Base-by-base conservation (phyloP, 352 stramenopile species). In the Globisporangium spiculum region DNA sequence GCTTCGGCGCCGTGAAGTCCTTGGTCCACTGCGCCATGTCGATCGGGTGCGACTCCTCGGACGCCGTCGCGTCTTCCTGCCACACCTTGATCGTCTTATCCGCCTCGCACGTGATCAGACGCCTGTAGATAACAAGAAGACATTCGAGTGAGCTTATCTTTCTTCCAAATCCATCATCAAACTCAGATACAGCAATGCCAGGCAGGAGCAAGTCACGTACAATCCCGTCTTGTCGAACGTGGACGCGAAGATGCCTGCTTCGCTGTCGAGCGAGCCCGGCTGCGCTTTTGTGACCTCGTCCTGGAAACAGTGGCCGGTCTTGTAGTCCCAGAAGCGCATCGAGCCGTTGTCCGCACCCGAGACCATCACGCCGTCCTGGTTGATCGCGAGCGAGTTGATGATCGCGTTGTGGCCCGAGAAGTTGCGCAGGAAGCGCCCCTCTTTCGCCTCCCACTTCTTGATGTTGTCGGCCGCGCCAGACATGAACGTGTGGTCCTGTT, bases 1-100 rank as follows among this genome's bases (percentile, higher is more conserved):
- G 71, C 74, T 94, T 96, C 22, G 84, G 81, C 4, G 86, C 84
- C 4, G 86, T 94, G 71, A 92, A 96, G 22, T 96, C 86, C 76
- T 99, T 99, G n/a, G 95, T 98, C 97, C 97, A 99, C 41, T 83
- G 82, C 38, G 84, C 75, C 96, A 99, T 99, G 84, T 99, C 97
- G 67, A 99, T 98, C 26, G 97, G 97, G 75, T 99, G 89, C 46
- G 86, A 96, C 66, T 99, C 88, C 61, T 98, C 91, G n/a, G 91
- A 98, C 0, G 97, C 97, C 7, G 93, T 82, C 24, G 90, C 78
- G 72, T 99, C 96, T 71, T 99, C 94, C 66, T 98, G 96, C 97
- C 97, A 99, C 68, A 99, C 97, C 71, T 99, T 99, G 75, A 99
- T 98, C 3, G 96, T 99, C 82, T 99, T 99, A 82, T 99, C 98